phyloP scores from a whole-genome alignment of 305 asterid species.

The Fraxinus angustifolia region DNA sequence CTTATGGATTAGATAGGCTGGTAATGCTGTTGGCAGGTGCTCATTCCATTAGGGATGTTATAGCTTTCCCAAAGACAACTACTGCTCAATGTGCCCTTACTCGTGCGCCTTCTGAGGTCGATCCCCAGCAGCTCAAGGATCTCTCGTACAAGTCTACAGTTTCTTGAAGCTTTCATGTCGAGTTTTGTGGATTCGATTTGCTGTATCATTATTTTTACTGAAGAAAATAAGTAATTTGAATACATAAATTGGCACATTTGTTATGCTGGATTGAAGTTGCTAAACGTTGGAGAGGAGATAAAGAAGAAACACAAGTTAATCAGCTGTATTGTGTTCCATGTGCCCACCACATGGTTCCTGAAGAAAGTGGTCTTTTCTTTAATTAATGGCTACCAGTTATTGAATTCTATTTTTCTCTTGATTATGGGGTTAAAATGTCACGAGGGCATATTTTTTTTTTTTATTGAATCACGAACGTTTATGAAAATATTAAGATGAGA shows the following conservation, averaged over 20 bases:
- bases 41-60: slow-evolving; percentile 82
- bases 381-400: background rate
- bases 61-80: slow-evolving; percentile 94
- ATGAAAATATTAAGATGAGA: background rate
- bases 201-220: background rate
- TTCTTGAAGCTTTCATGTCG: background rate
- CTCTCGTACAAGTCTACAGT: slow-evolving; percentile 44
- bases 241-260: background rate
- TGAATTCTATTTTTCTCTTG: background rate
- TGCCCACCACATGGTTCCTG: background rate
- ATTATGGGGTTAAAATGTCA: background rate
- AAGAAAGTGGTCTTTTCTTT: background rate
- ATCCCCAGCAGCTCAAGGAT: slow-evolving; percentile 76
- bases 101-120: slow-evolving; percentile 79
- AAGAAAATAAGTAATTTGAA: background rate
- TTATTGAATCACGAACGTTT: background rate
- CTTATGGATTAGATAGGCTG: slow-evolving; percentile 82
- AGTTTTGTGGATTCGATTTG: background rate
- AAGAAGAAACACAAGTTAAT: background rate
- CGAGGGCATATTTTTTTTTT: background rate
- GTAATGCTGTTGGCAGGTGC: slow-evolving; percentile 83
- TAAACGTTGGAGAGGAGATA: background rate
- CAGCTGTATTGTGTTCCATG: background rate
- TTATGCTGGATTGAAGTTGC: background rate
- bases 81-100: slow-evolving; percentile 91